A percentile compares a stretch with the other conserved stretches of the same genome.
Evolutionary conservation across 1,284 basidiomycete genomes (phyloP).

Genomic region (Gomphus bonarii): DNA sequence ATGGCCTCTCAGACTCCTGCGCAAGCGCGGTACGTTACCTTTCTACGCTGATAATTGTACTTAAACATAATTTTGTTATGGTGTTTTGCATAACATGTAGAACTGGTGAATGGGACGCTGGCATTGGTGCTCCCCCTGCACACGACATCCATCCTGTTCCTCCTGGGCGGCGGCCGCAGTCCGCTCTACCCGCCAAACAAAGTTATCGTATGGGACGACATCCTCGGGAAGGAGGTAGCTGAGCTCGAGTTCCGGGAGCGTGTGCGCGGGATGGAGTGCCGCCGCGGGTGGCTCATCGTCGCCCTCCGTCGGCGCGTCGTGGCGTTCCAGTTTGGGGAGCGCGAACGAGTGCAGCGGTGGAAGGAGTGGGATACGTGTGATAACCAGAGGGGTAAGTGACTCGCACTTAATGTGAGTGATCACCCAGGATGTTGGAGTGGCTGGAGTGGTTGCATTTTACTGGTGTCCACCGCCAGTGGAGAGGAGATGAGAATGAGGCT

Average conservation of each 20-base stretch:
- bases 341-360: conserved; percentile 15
- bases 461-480: not conserved
- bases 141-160: conserved; percentile 76
- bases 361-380: conserved; percentile 82
- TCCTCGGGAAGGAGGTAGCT: conserved; percentile 61
- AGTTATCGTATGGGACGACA: conserved; percentile 85
- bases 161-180: conserved; percentile 82
- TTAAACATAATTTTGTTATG: not conserved
- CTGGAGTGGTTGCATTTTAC: not conserved
- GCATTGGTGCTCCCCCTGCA: conserved; percentile 72
- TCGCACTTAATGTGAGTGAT: conserved; percentile 4
- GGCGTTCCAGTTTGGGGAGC: conserved; percentile 55
- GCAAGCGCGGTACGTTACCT: conserved; percentile 58
- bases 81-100: conserved; percentile 26
- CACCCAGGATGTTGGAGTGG: conserved; percentile 2
- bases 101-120: conserved; percentile 73
- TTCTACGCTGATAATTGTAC: no score
- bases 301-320: conserved; percentile 73
- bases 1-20: conserved; percentile 68
- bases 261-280: conserved; percentile 71
- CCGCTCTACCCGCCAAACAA: conserved; percentile 95
- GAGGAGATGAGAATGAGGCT: not conserved
- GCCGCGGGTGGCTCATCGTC: conserved; percentile 77
- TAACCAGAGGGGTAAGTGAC: conserved; percentile 68
- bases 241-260: conserved; percentile 89